Conservation (phyloP, 352 stramenopile species). For the Globisporangium emineosum region DNA sequence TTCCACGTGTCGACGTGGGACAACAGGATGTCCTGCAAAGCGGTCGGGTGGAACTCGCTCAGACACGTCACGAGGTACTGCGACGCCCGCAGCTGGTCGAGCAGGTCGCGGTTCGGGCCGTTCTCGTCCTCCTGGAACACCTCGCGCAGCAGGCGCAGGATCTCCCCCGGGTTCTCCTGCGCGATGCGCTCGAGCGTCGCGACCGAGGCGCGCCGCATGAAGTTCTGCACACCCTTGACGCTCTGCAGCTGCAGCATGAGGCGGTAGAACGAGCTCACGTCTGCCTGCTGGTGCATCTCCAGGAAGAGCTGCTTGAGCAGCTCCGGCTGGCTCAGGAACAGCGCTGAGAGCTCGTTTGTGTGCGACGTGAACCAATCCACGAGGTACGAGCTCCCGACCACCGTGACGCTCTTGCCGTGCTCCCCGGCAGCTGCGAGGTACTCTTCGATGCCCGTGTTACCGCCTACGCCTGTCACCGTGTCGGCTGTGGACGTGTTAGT, state of each 20-base stretch:
- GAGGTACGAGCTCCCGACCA: constrained; percentile 24
- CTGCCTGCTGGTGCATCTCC: constrained; percentile 52
- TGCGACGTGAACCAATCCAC: constrained; percentile 66
- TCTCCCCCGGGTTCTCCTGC: constrained; percentile 54
- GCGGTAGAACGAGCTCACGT: constrained; percentile 52
- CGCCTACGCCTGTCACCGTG: constrained; percentile 3
- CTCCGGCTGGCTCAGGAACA: constrained; percentile 56
- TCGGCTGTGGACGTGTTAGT: constrained; percentile 18
- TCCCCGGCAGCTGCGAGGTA: constrained; percentile 8
- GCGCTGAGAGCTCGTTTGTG: constrained; percentile 39
- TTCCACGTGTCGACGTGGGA: constrained; percentile 60
- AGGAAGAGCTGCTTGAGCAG: constrained; percentile 57
- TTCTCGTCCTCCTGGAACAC: constrained; percentile 37
- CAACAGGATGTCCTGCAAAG: constrained; percentile 61
- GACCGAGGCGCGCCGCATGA: constrained; percentile 48
- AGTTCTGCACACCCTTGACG: constrained; percentile 59
- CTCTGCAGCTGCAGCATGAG: constrained; percentile 61
- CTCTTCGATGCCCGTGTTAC: constrained; percentile 6
- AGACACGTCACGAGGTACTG: constrained; percentile 58
- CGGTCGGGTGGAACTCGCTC: constrained; percentile 55
- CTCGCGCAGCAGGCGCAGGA: constrained; percentile 45
- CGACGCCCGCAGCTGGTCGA: constrained; percentile 49
- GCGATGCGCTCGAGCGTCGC: constrained; percentile 49
- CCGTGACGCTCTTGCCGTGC: not conserved
- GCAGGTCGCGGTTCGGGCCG: constrained; percentile 39